Evolutionary conservation across 2,329 filamentous ascomycete genomes (phyloP), one percentile per base, ranked within the genome.

Genomic region (Aaosphaeria pasadenensis): DNA sequence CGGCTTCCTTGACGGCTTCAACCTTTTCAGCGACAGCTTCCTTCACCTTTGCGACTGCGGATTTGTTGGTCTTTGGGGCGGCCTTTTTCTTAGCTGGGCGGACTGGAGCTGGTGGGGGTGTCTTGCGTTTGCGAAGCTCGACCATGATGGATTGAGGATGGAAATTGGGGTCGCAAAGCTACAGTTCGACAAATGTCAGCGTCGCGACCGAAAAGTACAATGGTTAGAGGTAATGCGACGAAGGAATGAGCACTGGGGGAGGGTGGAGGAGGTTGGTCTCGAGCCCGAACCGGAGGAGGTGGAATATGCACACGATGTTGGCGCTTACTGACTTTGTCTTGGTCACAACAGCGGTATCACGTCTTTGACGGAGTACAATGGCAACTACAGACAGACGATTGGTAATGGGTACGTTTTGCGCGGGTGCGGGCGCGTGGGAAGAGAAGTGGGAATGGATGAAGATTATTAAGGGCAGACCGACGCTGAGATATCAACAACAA

Each of bases 121-220:
- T 77, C 66, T 83, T 82, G 66, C 82, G 80, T 71, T 85, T 85
- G 64, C 82, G 77, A 43, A 85, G 75, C 69, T 84, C 82, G 53
- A 83, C 80, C 74, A 77, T 77, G 53, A 28, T 52, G 54, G 46
- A 51, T 44, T 50, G 32, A 35, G 35, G 17, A 43, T n/a, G 42
- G 47, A 45, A 44, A 41, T 38, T 30, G 30, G 17, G 49, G 47
- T 61, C 56, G 61, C 58, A 52, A 58, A 61, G 57, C 63, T 63
- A 51, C 33, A 50, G 41, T 35, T 45, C 48, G n/a, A 47, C 51
- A 45, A 53, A 47, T 24, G 57, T 62, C 49, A 58, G 56, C 52
- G 53, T 63, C 54, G 58, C 58, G 53, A 49, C 52, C 28, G 33
- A 41, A 13, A 48, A 33, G 40, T 31, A 45, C 55, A 48, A 49